These are phyloP conservation scores for Xanthoconium separans DNA, from an alignment of 1,284 basidiomycete species.

Conservation along the genomic window DNA sequence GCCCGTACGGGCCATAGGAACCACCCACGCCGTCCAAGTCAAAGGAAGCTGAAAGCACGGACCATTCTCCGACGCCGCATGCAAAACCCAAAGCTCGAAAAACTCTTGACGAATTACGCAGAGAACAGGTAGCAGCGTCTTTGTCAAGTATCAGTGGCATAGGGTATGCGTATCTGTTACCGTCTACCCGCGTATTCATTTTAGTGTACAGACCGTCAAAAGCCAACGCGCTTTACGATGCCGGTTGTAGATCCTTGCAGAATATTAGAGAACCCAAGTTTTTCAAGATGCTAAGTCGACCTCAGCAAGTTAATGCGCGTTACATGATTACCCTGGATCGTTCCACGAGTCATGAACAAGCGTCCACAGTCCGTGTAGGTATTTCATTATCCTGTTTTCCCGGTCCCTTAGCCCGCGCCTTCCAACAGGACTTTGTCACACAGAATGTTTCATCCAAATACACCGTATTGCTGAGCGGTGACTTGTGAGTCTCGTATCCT, in stretches of 20 bases:
- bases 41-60: conserved; percentile 5
- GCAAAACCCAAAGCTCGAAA: conserved; percentile 11
- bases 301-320: conserved; percentile 37
- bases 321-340: conserved; percentile 41
- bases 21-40: conserved; percentile 12
- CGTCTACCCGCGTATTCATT: not conserved
- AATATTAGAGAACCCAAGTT: conserved; percentile 43
- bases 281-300: conserved; percentile 34
- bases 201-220: conserved; percentile 32
- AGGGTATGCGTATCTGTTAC: conserved; percentile 27
- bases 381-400: not conserved
- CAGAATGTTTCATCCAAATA: conserved; percentile 45
- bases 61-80: not conserved
- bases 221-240: conserved; percentile 44
- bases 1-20: conserved; percentile 13
- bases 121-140: conserved; percentile 14
- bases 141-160: conserved; percentile 19
- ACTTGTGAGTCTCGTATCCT: conserved; percentile 44
- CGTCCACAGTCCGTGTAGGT: conserved; percentile 44
- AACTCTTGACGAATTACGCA: conserved; percentile 25
- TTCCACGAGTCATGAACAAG: conserved; percentile 39
- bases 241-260: conserved; percentile 46
- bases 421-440: conserved; percentile 42
- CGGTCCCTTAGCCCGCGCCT: not conserved
- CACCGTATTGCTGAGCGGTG: conserved; percentile 46